Evolutionary conservation across 768 basidiomycete species (phyloP).

Genomic region (Mycena vitilis): DNA sequence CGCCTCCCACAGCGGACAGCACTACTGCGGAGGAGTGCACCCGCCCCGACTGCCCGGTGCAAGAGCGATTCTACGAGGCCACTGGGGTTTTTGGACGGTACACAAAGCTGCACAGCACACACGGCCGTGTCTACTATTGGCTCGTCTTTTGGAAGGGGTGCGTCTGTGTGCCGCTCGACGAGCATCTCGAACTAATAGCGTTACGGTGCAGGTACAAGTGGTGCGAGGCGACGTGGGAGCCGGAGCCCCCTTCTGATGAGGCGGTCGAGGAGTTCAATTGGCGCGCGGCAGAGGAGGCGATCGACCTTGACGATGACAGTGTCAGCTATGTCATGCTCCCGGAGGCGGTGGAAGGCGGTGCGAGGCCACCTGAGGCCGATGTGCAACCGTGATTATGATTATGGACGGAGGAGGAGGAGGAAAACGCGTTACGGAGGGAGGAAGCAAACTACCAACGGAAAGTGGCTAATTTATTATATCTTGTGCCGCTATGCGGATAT

Average conservation of each 20-base stretch:
- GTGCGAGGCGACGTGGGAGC: conserved; percentile 28
- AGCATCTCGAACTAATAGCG: background rate
- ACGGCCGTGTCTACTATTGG: conserved; percentile 18
- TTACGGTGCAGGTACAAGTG: conserved; percentile 7
- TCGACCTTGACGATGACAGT: conserved; percentile 20
- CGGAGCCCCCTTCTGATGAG: conserved; percentile 1
- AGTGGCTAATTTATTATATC: no score
- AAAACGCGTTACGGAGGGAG: background rate
- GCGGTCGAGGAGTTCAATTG: conserved; percentile 2
- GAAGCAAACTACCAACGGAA: background rate
- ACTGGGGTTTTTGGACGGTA: conserved; percentile 16
- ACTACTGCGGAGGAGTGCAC: conserved; percentile 4
- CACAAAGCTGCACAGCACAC: conserved; percentile 12
- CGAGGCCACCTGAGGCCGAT: background rate
- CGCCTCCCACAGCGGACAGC: background rate
- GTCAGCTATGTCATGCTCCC: conserved; percentile 1
- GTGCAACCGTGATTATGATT: background rate
- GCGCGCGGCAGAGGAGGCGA: conserved; percentile 11
- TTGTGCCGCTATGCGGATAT: no score
- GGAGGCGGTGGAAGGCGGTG: conserved; percentile 13
- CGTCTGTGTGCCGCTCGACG: background rate
- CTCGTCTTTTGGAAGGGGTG: conserved; percentile 29
- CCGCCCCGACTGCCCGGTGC: conserved; percentile 15
- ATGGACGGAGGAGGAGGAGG: background rate
- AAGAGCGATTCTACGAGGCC: conserved; percentile 11